Evolutionary conservation across 2,329 filamentous ascomycete genomes (phyloP).

Genomic region (Aspergillus brasiliensis): DNA sequence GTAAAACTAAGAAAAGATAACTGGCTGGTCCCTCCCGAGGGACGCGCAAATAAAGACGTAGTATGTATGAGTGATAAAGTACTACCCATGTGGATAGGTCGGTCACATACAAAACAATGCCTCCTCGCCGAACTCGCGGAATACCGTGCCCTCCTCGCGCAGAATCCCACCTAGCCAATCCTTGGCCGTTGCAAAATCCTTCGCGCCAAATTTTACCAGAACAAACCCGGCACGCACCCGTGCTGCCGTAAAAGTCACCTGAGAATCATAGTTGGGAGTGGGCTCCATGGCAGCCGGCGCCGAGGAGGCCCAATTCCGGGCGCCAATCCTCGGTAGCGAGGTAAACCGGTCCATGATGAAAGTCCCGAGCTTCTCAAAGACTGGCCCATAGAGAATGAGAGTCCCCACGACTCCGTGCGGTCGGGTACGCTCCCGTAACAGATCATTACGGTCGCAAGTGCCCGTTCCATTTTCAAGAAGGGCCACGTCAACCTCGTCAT

Average conservation of each 20-base stretch:
- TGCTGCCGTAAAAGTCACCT: slow-evolving; percentile 80
- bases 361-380: slow-evolving; percentile 65
- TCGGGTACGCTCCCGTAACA: slow-evolving; percentile 65
- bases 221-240: slow-evolving; percentile 74
- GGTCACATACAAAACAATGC: slow-evolving; percentile 70
- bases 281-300: slow-evolving; percentile 24
- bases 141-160: slow-evolving; percentile 70
- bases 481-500: slow-evolving; percentile 50
- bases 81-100: neutral
- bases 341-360: slow-evolving; percentile 82
- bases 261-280: slow-evolving; percentile 45
- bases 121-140: slow-evolving; percentile 73
- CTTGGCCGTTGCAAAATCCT: slow-evolving; percentile 76
- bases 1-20: neutral
- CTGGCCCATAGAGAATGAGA: slow-evolving; percentile 74
- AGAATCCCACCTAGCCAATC: slow-evolving; percentile 79
- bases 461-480: slow-evolving; percentile 35
- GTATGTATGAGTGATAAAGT: neutral
- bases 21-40: neutral
- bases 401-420: slow-evolving; percentile 79
- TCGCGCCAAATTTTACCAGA: slow-evolving; percentile 86
- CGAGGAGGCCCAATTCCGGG: slow-evolving; percentile 65
- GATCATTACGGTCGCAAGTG: slow-evolving; percentile 23
- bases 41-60: neutral
- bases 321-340: slow-evolving; percentile 77